Evolutionary conservation across 139 green algal species (phyloP).

Genomic region (Chlamydomonas asymmetrica): DNA sequence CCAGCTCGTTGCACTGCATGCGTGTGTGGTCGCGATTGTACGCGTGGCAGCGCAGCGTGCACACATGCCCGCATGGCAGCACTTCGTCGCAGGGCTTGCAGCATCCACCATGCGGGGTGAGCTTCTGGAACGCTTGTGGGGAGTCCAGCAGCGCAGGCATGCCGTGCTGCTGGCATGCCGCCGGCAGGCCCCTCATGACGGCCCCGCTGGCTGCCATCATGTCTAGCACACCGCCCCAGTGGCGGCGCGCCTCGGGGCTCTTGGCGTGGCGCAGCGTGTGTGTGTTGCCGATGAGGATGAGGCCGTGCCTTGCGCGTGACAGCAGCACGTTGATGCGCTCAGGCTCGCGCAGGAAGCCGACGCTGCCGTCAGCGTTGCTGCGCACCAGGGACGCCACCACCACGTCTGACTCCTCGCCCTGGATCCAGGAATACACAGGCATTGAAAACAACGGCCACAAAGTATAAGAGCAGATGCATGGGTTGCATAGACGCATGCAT

Average conservation of each 20-base stretch:
- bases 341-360: conserved; percentile 71
- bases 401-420: conserved; percentile 77
- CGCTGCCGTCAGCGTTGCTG: conserved; percentile 62
- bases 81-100: conserved; percentile 39
- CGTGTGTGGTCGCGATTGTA: conserved; percentile 29
- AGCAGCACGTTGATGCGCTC: conserved; percentile 85
- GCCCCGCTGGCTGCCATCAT: conserved; percentile 18
- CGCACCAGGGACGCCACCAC: conserved; percentile 73
- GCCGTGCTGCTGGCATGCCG: conserved; percentile 57
- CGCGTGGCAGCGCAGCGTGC: conserved; percentile 49
- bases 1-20: conserved; percentile 36
- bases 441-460: no score
- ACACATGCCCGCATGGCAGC: conserved; percentile 63
- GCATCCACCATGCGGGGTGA: conserved; percentile 60
- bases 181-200: conserved; percentile 42
- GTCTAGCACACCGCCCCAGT: conserved; percentile 39
- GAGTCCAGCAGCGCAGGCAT: not conserved
- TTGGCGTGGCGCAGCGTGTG: conserved; percentile 43
- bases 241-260: conserved; percentile 27
- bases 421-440: no score
- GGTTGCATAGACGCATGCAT: no score
- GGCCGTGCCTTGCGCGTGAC: conserved; percentile 67
- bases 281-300: conserved; percentile 76
- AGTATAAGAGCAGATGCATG: no score
- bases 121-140: conserved; percentile 34